Evolutionary conservation across 768 basidiomycete species (phyloP).

Genomic region (Collybiopsis luxurians): DNA sequence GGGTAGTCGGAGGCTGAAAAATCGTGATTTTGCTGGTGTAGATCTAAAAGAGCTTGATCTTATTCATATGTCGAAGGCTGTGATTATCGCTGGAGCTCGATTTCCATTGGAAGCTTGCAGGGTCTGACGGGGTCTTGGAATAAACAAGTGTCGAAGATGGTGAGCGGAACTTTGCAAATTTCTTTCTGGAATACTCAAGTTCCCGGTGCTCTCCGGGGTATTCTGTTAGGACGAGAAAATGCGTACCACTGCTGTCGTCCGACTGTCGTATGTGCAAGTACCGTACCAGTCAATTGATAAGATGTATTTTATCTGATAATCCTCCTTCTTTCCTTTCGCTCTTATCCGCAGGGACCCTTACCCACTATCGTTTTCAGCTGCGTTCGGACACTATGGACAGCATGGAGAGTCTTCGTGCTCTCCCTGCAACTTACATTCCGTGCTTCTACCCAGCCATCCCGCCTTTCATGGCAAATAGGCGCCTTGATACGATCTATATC

Average conservation of each 20-base stretch:
- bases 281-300: neutral
- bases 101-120: too few species aligned
- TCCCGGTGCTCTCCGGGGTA: too few species aligned
- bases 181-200: too few species aligned
- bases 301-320: neutral
- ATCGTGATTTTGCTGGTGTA: constrained; percentile 44
- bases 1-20: constrained; percentile 45
- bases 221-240: too few species aligned
- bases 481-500: neutral
- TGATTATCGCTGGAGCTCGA: too few species aligned
- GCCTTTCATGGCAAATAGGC: neutral
- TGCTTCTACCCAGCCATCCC: neutral
- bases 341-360: neutral
- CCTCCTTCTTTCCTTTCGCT: neutral
- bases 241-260: too few species aligned
- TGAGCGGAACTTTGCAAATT: too few species aligned
- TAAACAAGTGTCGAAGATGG: too few species aligned
- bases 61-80: too few species aligned
- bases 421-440: neutral
- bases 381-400: neutral
- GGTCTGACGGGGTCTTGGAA: too few species aligned
- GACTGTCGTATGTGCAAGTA: neutral
- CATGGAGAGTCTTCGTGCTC: neutral
- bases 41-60: constrained; percentile 44
- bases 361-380: too few species aligned